phyloP scores from a whole-genome alignment of 257 asterid genomes.

The Salvia rosmarinus region DNA sequence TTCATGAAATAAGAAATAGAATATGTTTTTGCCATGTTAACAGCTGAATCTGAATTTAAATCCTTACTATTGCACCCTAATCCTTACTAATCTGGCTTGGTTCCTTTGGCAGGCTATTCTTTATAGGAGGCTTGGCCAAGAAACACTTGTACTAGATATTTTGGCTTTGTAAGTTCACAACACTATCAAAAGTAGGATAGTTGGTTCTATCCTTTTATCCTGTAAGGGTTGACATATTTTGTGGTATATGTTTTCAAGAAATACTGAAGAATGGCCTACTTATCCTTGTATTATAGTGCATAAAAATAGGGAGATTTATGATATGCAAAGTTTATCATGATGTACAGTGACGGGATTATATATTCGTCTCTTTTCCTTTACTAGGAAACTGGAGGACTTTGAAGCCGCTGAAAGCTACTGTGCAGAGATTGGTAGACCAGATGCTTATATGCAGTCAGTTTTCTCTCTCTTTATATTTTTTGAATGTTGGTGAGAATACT shows the following conservation, averaged over 20 bases:
- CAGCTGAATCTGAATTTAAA: slow-evolving; percentile 27
- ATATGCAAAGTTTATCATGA: slow-evolving; percentile 20
- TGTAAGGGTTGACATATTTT: not conserved
- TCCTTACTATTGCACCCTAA: not conserved
- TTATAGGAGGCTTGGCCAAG: slow-evolving; percentile 95
- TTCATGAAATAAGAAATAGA: slow-evolving; percentile 3
- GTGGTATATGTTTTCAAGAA: not conserved
- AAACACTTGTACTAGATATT: slow-evolving; percentile 77
- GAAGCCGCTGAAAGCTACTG: slow-evolving; percentile 98
- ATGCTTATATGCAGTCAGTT: slow-evolving; percentile 92
- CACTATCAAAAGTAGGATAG: not conserved
- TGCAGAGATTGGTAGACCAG: slow-evolving; percentile 98
- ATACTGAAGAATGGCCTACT: not conserved
- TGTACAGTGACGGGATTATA: slow-evolving; percentile 1
- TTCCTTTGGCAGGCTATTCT: slow-evolving; percentile 85
- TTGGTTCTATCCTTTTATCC: not conserved
- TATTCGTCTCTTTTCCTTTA: slow-evolving; percentile 13
- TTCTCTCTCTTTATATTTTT: slow-evolving; percentile 33
- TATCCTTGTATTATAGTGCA: slow-evolving; percentile 1
- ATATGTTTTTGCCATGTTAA: slow-evolving; percentile 18
- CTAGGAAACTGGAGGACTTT: slow-evolving; percentile 89
- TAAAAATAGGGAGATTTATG: not conserved
- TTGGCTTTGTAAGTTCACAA: slow-evolving; percentile 78
- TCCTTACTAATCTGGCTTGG: slow-evolving; percentile 19
- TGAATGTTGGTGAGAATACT: slow-evolving; percentile 27